Conservation (phyloP, 2,329 filamentous ascomycete species). For the Colletotrichum tofieldiae region DNA sequence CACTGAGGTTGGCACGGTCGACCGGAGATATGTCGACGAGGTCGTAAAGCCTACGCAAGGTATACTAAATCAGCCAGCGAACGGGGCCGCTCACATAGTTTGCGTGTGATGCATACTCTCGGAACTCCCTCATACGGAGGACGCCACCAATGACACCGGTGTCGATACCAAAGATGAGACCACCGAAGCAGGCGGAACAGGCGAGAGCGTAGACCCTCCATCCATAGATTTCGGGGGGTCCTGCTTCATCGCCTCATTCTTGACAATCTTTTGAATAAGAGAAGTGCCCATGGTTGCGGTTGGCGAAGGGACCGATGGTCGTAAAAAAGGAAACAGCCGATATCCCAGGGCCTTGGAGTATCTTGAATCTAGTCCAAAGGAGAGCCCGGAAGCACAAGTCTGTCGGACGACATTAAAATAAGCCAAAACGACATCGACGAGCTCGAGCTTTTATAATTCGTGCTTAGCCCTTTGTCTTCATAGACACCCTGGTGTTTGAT, state of each 20-base stretch:
- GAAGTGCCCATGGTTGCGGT: conserved; percentile 25
- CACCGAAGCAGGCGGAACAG: conserved; percentile 41
- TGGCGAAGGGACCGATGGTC: not conserved
- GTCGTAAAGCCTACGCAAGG: conserved; percentile 37
- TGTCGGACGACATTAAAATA: not conserved
- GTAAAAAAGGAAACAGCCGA: not conserved
- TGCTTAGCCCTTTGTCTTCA: not conserved
- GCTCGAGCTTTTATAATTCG: conserved; percentile 15
- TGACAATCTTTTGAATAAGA: conserved; percentile 40
- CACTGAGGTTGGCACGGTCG: conserved; percentile 40
- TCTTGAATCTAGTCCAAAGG: not conserved
- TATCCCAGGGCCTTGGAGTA: not conserved
- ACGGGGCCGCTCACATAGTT: not conserved
- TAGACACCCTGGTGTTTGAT: not conserved
- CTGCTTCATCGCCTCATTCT: conserved; percentile 42
- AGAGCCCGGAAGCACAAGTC: not conserved
- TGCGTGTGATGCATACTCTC: conserved; percentile 23
- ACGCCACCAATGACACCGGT: conserved; percentile 50
- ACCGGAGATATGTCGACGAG: conserved; percentile 24
- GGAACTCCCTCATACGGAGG: conserved; percentile 46
- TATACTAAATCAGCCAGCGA: conserved; percentile 40
- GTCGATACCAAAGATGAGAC: conserved; percentile 47
- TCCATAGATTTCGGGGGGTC: conserved; percentile 43
- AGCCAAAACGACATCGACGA: not conserved
- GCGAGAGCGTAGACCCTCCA: conserved; percentile 41